Evolutionary conservation across 2,329 filamentous ascomycete species (phyloP), one percentile per base, ranked within the genome.

Genomic region (Aspergillus ustus): DNA sequence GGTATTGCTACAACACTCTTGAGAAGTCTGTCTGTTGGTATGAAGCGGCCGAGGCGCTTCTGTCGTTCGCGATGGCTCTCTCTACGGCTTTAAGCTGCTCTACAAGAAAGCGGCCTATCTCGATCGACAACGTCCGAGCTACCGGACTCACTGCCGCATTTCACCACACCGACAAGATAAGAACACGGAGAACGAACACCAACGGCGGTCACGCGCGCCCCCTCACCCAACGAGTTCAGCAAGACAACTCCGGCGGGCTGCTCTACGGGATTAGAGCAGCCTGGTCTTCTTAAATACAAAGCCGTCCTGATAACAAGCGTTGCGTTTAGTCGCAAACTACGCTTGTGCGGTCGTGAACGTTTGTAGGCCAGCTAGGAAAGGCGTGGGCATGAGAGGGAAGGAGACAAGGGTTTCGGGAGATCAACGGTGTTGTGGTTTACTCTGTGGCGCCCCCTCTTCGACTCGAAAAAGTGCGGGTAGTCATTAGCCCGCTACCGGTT

Each of bases 61-160:
- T 56, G 22, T 48, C 40, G 53, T 56, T 29, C 53, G 43, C 53
- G 40, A 56, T 56, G 43, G 53, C 53, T 56, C 31, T 56, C 53
- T 45, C 37, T 56, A 48, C 53, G 40, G 40, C 53, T 56, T 45
- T 40, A 56, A 45, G 40, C 37, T 45, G 53, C 53, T 56, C 43
- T 56, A 56, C 20, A 56, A 48, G 53, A 56, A 45, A 56, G 53
- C 53, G 25, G 53, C 22, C n/a, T 56, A 56, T 45, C 53, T 37
- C 20, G 53, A 56, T 45, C 37, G 40, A 45, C 40, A 56, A 28
- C 34, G 20, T 13, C 53, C 37, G 20, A 56, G 37, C 45, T 19
- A 20, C 45, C 9, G 11, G 45, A 25, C 45, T 48, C 20, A 48
- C 45, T 3, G 20, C 45, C 45, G 19, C 20, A 48, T 45, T 56